Evolutionary conservation across 768 basidiomycete species (phyloP), one percentile per base, ranked within the genome.

Genomic region (Hericium coralloides): DNA sequence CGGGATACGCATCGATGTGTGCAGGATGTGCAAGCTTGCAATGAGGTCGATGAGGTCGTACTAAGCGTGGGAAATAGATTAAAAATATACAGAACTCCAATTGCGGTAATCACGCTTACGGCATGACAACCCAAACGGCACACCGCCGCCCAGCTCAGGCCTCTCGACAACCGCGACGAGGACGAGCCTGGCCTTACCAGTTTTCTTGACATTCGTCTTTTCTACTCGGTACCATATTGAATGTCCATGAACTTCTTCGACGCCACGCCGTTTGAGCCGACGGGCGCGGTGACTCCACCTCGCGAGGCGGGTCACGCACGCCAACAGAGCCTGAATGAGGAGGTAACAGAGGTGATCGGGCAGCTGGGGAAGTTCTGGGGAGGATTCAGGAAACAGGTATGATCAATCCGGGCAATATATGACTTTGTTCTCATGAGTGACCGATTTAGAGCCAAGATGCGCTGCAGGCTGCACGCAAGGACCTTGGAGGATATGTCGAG

Each of bases 311-410:
- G 59, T 20, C 72, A 68, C 38, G 69, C 74, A 37, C 73, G 81
- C 31, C 80, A 81, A 56, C 77, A 68, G 43, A 81, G 77, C 56
- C 72, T 97, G 47, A 86, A 95, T 65, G 87, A 95, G 65, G 93
- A 97, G 69, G 90, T 97, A 14, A 79, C 79, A 2, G 87, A 95
- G 65, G 93, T 93, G 22, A 82, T 95, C 43, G 89, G 89, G n/a
- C 87, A 91, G 65, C 74, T 95, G 12, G 84, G 85, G 26, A 77
- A 86, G 53, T 85, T 93, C 67, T 97, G 94, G 94, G 92, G 92
- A 48, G 89, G 91, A 31, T 88, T 95, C 66, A 82, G 84, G 75
- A 89, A 87, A 69, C 92, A 94, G 84, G 92, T 84, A 63, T 61
- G 82, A 65, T 51, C 4, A 14, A 8, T 8, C 31, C 8, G 10